These are phyloP conservation scores for Cystofilobasidium bisporidii DNA, from an alignment of 768 basidiomycete species.

Conservation along the genomic window DNA sequence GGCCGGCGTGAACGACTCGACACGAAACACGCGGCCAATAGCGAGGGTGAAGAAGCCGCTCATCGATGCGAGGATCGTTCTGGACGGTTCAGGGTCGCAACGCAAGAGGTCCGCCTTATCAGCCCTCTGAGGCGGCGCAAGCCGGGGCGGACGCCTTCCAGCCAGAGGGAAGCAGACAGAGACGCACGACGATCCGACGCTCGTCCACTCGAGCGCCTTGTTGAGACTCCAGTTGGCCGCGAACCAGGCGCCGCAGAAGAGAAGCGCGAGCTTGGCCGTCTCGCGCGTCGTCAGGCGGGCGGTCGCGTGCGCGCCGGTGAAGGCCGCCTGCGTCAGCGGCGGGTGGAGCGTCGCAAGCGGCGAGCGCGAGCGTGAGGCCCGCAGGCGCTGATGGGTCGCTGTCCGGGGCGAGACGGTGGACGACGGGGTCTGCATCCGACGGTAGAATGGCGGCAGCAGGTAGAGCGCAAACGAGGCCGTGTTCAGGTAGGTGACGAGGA, in stretches of 20 bases:
- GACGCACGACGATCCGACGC: constrained; percentile 49
- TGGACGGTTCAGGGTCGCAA: too few relatives aligned
- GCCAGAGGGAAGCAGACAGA: too few relatives aligned
- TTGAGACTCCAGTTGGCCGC: constrained; percentile 87
- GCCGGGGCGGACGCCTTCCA: too few relatives aligned
- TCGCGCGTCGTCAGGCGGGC: constrained; percentile 53
- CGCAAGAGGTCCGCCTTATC: too few relatives aligned
- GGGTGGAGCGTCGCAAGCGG: constrained; percentile 21
- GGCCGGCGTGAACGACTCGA: constrained; percentile 62
- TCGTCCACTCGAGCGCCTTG: constrained; percentile 66
- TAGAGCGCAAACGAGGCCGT: constrained; percentile 82
- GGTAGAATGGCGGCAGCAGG: constrained; percentile 52
- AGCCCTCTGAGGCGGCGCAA: too few relatives aligned
- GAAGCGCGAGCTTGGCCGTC: constrained; percentile 65
- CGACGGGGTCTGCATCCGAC: constrained; percentile 22
- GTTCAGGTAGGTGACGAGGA: constrained; percentile 68
- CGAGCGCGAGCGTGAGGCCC: constrained; percentile 4
- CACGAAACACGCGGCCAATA: constrained; percentile 67
- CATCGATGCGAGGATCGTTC: constrained; percentile 19
- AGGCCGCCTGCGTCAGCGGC: neutral
- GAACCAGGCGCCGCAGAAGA: constrained; percentile 84
- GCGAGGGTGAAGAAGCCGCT: constrained; percentile 86
- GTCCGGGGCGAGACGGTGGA: constrained; percentile 3
- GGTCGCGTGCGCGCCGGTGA: constrained; percentile 23
- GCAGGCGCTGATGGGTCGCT: neutral